A percentile compares a stretch with the other conserved stretches of the same genome.
phyloP scores from a whole-genome alignment of 495 filamentous ascomycete genomes.

The Aspergillus affinis region DNA sequence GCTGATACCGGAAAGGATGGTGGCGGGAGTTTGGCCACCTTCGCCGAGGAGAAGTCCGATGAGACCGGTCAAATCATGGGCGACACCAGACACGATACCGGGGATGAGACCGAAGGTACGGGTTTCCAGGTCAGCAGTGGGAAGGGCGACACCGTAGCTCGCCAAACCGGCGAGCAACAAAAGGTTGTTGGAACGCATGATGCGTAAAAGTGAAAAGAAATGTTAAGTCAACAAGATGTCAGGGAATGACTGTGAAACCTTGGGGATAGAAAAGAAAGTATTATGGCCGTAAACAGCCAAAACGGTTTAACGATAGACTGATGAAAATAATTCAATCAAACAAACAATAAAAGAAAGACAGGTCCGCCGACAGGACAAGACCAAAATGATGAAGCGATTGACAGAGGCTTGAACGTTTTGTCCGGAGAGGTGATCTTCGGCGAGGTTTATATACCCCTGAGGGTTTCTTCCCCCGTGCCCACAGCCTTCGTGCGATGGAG shows the following conservation, averaged over 20 bases:
- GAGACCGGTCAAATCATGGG: slow-evolving; percentile 17
- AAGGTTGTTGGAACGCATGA: slow-evolving; percentile 40
- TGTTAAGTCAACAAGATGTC: slow-evolving; percentile 17
- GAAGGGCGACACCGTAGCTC: slow-evolving; percentile 35
- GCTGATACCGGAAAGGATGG: slow-evolving; percentile 32
- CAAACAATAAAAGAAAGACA: slow-evolving; percentile 27
- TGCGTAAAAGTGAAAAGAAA: slow-evolving; percentile 19
- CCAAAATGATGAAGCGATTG: slow-evolving; percentile 22
- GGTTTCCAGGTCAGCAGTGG: slow-evolving; percentile 29
- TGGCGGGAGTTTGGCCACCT: slow-evolving; percentile 18
- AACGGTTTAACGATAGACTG: slow-evolving; percentile 42
- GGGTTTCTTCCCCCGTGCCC: slow-evolving; percentile 10
- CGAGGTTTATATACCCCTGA: slow-evolving; percentile 47
- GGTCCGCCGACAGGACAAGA: slow-evolving; percentile 19
- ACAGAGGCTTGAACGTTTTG: slow-evolving; percentile 22
- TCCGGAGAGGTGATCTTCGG: slow-evolving; percentile 26
- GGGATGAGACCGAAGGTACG: slow-evolving; percentile 29
- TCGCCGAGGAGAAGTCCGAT: slow-evolving; percentile 27
- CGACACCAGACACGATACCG: slow-evolving; percentile 17
- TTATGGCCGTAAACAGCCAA: slow-evolving; percentile 24
- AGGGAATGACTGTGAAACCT: slow-evolving; percentile 14
- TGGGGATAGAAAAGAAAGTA: slow-evolving; percentile 21
- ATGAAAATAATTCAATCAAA: slow-evolving; percentile 16
- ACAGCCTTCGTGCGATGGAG: slow-evolving; percentile 16
- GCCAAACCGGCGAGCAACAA: slow-evolving; percentile 43